phyloP scores from a whole-genome alignment of 2,329 filamentous ascomycete genomes.

The Colletotrichum gigasporum region DNA sequence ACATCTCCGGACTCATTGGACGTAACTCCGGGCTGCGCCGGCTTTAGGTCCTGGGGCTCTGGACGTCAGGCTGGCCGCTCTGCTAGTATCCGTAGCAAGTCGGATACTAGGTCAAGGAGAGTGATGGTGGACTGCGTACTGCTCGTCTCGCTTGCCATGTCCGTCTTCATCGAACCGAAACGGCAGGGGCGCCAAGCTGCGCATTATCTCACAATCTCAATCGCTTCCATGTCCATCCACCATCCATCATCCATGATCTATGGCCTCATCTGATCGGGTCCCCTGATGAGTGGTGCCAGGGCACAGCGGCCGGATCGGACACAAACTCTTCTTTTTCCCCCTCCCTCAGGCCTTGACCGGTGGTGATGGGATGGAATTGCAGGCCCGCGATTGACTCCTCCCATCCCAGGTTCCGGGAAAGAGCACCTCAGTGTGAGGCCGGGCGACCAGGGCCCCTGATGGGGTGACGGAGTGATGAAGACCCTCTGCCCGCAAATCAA shows the following conservation, averaged over 20 bases:
- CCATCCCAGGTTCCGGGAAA: constrained; percentile 27
- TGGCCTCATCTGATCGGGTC: constrained; percentile 9
- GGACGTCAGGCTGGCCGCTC: too few relatives aligned
- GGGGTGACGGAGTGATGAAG: constrained; percentile 25
- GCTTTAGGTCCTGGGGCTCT: too few relatives aligned
- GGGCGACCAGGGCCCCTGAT: not conserved
- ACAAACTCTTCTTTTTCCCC: not conserved
- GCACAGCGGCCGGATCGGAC: constrained; percentile 8
- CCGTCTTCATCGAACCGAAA: not conserved
- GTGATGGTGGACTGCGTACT: not conserved
- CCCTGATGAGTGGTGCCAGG: constrained; percentile 1
- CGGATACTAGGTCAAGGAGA: not conserved
- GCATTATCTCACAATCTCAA: constrained; percentile 19
- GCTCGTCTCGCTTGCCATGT: not conserved
- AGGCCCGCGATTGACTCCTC: constrained; percentile 8
- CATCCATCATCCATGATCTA: not conserved
- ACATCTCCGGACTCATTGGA: too few relatives aligned
- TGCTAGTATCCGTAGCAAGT: not conserved
- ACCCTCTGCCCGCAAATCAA: constrained; percentile 13
- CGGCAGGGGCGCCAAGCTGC: not conserved
- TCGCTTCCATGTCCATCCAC: not conserved
- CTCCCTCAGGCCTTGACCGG: constrained; percentile 16
- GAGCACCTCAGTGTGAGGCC: constrained; percentile 3
- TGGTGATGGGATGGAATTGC: constrained; percentile 15
- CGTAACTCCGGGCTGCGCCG: too few relatives aligned